Percentiles rank a stretch among this genome's conserved stretches.
Conservation (phyloP, 2,329 filamentous ascomycete genomes). For the Elsinoe australis region DNA sequence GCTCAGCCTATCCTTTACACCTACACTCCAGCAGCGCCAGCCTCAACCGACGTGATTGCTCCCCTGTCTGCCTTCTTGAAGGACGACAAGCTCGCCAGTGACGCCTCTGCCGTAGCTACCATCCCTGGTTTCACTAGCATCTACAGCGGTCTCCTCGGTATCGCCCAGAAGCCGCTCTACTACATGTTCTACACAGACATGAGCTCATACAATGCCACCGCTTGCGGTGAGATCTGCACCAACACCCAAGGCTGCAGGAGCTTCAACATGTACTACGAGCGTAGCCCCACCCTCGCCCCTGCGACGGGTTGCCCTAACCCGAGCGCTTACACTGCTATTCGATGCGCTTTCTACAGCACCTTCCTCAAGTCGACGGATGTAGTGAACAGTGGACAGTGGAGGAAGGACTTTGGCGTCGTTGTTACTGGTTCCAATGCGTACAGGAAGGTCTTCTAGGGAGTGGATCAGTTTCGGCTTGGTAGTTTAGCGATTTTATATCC, state of each 20-base stretch:
- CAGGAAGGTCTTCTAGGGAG: conserved; percentile 19
- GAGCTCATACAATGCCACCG: conserved; percentile 18
- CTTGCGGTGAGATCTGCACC: conserved; percentile 21
- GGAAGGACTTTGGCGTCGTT: conserved; percentile 26
- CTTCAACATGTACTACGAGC: conserved; percentile 23
- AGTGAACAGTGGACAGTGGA: conserved; percentile 26
- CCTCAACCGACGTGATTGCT: conserved; percentile 6
- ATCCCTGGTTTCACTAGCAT: conserved; percentile 4
- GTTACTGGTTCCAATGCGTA: conserved; percentile 37
- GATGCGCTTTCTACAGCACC: conserved; percentile 17
- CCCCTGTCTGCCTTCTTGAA: conserved; percentile 1
- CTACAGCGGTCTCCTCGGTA: conserved; percentile 11
- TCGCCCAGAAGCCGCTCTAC: conserved; percentile 14
- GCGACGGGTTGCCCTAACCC: conserved; percentile 24
- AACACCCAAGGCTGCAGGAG: conserved; percentile 20
- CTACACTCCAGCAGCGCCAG: conserved; percentile 4
- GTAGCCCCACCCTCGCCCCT: conserved; percentile 20
- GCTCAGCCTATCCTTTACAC: conserved; percentile 7
- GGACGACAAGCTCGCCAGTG: conserved; percentile 1
- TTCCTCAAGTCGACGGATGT: conserved; percentile 20
- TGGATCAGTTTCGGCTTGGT: neutral
- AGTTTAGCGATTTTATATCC: neutral
- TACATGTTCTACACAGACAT: conserved; percentile 21
- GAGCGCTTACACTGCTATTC: conserved; percentile 20
- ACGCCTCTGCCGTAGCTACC: neutral